Evolutionary conservation across 2,329 filamentous ascomycete species (phyloP).

Genomic region (Phaeosphaeria sp.): DNA sequence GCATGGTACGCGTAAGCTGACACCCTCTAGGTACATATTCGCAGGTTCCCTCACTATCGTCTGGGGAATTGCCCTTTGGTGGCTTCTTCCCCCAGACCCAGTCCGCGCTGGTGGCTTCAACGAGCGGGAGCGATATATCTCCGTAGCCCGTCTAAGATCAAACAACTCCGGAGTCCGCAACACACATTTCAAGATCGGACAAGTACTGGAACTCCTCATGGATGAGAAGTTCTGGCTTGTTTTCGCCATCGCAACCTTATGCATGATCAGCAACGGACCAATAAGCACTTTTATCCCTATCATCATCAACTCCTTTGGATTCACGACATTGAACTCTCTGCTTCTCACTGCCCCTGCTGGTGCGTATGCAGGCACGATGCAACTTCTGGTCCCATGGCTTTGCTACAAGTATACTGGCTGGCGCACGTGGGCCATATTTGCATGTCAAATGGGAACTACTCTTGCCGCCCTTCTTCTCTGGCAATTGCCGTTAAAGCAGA

Average conservation of each 20-base stretch:
- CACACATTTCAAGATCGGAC: conserved; percentile 19
- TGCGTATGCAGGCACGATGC: too few relatives aligned
- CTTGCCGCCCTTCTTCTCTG: too few relatives aligned
- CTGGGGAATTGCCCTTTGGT: conserved; percentile 26
- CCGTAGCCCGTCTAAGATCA: too few relatives aligned
- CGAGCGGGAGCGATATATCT: conserved; percentile 28
- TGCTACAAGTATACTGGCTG: conserved; percentile 17
- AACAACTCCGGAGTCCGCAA: too few relatives aligned
- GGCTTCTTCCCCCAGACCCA: too few relatives aligned
- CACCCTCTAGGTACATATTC: too few relatives aligned
- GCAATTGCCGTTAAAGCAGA: too few relatives aligned
- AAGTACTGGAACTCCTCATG: conserved; percentile 19
- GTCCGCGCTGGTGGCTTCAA: too few relatives aligned
- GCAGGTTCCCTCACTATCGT: conserved; percentile 33
- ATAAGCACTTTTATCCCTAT: neutral
- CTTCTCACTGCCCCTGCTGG: conserved; percentile 7
- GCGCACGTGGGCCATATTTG: conserved; percentile 18
- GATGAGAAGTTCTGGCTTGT: conserved; percentile 27
- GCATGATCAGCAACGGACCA: neutral
- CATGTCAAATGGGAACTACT: too few relatives aligned
- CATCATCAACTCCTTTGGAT: neutral
- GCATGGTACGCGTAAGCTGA: too few relatives aligned
- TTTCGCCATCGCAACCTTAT: conserved; percentile 18
- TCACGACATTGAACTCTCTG: neutral
- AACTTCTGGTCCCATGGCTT: conserved; percentile 12